A percentile compares a stretch with the other conserved stretches of the same genome.
These are phyloP conservation scores for Pyrus betulifolia DNA, from an alignment of 306 rosid species.

Conservation along the genomic window DNA sequence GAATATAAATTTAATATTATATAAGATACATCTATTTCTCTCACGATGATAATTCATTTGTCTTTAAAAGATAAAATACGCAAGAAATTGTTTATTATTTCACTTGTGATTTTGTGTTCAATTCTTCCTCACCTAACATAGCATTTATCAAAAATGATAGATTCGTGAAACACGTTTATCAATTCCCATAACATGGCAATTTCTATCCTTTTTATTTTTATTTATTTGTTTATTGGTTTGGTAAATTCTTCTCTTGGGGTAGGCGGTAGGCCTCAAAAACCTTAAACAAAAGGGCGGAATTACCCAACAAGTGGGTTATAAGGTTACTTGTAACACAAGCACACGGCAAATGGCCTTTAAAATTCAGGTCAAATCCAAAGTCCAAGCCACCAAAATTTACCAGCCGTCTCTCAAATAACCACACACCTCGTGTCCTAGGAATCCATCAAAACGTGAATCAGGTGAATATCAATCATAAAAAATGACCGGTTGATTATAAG, in stretches of 20 bases:
- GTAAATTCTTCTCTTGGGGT: background rate
- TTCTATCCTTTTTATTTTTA: no score
- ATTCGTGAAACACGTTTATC: background rate
- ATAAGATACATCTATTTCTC: no score
- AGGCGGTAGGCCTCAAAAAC: background rate
- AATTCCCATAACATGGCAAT: background rate
- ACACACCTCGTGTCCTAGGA: background rate
- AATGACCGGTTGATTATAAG: no score
- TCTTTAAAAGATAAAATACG: no score
- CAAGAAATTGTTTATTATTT: no score
- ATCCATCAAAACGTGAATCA: background rate
- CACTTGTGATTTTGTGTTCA: no score
- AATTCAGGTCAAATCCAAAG: background rate
- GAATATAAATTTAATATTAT: no score
- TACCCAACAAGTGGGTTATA: background rate
- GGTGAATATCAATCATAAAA: background rate
- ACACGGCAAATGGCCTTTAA: background rate
- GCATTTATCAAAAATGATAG: background rate
- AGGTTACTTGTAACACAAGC: constrained; percentile 6
- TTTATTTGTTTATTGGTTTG: background rate
- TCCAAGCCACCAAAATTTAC: background rate
- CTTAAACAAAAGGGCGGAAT: background rate
- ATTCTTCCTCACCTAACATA: no score
- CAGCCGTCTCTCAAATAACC: background rate
- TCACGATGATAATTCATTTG: no score